Conservation (phyloP, 805 yeast genomes). For the Starmerella roubikii region DNA sequence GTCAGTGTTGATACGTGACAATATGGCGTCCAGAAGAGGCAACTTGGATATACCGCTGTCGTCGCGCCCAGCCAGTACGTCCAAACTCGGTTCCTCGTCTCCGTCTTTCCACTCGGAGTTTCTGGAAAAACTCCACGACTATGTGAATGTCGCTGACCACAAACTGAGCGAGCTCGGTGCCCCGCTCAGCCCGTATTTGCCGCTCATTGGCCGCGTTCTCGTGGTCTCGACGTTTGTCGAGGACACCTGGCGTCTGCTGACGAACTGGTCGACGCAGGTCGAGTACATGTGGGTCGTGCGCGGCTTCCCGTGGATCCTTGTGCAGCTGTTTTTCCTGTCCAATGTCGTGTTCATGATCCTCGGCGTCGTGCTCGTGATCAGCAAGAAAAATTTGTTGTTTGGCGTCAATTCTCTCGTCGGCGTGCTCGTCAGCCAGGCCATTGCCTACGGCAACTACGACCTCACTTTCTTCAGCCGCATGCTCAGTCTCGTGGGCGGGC, state of each 20-base stretch:
- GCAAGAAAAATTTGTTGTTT: conserved; percentile 51
- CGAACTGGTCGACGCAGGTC: conserved; percentile 88
- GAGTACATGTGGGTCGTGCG: conserved; percentile 69
- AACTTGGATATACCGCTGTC: neutral
- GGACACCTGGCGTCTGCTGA: conserved; percentile 66
- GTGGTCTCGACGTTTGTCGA: conserved; percentile 90
- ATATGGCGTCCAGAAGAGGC: conserved; percentile 4
- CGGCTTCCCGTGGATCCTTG: conserved; percentile 63
- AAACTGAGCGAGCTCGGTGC: conserved; percentile 24
- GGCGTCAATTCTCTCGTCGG: conserved; percentile 57
- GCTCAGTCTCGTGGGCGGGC: conserved; percentile 82
- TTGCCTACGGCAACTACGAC: conserved; percentile 81
- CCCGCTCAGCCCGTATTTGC: conserved; percentile 39
- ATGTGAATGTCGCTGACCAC: conserved; percentile 24
- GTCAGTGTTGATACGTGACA: too few species aligned
- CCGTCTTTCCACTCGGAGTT: neutral
- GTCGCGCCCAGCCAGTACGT: neutral
- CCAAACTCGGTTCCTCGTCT: neutral
- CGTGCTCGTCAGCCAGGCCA: conserved; percentile 70
- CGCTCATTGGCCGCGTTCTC: conserved; percentile 74
- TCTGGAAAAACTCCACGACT: conserved; percentile 11
- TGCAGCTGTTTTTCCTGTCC: conserved; percentile 49
- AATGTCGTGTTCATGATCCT: conserved; percentile 58
- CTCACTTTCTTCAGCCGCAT: conserved; percentile 72
- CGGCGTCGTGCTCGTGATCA: conserved; percentile 59